Evolutionary conservation across 2,329 filamentous ascomycete genomes (phyloP).

Genomic region (Talaromyces sp.): DNA sequence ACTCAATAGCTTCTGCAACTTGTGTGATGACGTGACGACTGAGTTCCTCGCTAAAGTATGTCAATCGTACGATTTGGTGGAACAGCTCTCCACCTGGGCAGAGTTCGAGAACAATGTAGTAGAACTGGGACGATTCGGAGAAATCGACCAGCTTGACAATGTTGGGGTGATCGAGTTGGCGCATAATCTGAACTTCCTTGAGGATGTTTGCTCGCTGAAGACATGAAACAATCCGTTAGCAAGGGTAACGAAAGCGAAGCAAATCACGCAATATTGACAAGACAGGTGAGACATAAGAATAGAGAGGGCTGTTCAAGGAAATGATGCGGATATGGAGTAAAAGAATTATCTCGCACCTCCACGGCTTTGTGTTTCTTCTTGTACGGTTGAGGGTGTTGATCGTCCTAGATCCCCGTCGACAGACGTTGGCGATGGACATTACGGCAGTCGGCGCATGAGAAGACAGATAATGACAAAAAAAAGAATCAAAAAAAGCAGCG

Average conservation of each 20-base stretch:
- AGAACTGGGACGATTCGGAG: slow-evolving; percentile 88
- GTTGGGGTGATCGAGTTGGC: slow-evolving; percentile 91
- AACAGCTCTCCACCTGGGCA: slow-evolving; percentile 95
- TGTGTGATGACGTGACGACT: slow-evolving; percentile 92
- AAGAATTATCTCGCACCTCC: slow-evolving; percentile 70
- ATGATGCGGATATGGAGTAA: slow-evolving; percentile 5
- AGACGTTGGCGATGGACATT: slow-evolving; percentile 49
- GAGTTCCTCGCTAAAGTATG: slow-evolving; percentile 95
- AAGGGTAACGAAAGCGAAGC: slow-evolving; percentile 3
- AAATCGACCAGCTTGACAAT: slow-evolving; percentile 93
- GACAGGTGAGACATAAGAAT: neutral
- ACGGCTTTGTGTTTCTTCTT: slow-evolving; percentile 91
- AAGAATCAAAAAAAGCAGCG: slow-evolving; percentile 22
- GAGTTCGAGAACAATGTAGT: slow-evolving; percentile 94
- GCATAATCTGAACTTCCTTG: slow-evolving; percentile 99
- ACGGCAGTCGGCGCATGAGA: slow-evolving; percentile 23
- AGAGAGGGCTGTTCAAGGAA: slow-evolving; percentile 24
- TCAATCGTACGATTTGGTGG: slow-evolving; percentile 96
- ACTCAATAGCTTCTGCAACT: slow-evolving; percentile 90
- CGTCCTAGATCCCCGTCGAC: slow-evolving; percentile 61
- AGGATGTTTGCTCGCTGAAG: slow-evolving; percentile 87
- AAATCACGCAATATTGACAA: slow-evolving; percentile 6
- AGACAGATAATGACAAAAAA: slow-evolving; percentile 18
- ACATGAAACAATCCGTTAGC: slow-evolving; percentile 26
- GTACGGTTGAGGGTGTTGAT: slow-evolving; percentile 66